These are phyloP conservation scores for Gossypium raimondii DNA, from an alignment of 345 rosid species.

Conservation along the genomic window DNA sequence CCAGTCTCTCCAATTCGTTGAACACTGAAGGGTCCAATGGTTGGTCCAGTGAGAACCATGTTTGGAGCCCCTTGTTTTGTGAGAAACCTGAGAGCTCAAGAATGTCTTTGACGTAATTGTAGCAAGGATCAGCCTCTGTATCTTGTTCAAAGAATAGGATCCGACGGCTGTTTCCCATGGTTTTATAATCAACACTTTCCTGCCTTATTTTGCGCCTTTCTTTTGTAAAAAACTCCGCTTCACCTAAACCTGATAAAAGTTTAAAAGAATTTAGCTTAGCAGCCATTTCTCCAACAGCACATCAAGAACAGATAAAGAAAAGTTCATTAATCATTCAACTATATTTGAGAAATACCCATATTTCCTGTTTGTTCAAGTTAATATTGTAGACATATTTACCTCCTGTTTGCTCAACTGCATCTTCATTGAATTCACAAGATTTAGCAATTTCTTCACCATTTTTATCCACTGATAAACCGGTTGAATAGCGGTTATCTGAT, in stretches of 20 bases:
- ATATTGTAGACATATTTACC: conserved; percentile 24
- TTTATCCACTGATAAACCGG: not conserved
- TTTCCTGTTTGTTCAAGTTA: not conserved
- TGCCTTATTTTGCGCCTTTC: conserved; percentile 13
- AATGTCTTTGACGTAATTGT: conserved; percentile 49
- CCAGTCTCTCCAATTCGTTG: conserved; percentile 37
- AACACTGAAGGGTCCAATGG: conserved; percentile 62
- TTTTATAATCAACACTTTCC: conserved; percentile 21
- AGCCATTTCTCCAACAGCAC: not conserved
- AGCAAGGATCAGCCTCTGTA: conserved; percentile 34
- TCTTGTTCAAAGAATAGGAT: conserved; percentile 20
- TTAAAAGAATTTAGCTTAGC: conserved; percentile 5
- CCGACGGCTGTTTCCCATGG: conserved; percentile 2
- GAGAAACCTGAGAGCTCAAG: conserved; percentile 61
- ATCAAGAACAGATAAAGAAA: not conserved
- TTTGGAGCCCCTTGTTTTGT: conserved; percentile 29
- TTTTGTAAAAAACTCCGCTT: conserved; percentile 17
- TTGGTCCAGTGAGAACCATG: conserved; percentile 63
- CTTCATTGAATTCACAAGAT: conserved; percentile 13
- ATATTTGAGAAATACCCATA: not conserved
- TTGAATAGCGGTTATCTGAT: conserved; percentile 14
- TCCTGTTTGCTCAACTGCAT: conserved; percentile 19
- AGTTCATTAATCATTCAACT: not conserved
- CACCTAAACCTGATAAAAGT: conserved; percentile 29
- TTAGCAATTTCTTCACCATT: conserved; percentile 16